These are phyloP conservation scores for Hyphopichia wangnamkhiaoensis DNA, from an alignment of 1,139 yeast genomes.

Conservation along the genomic window DNA sequence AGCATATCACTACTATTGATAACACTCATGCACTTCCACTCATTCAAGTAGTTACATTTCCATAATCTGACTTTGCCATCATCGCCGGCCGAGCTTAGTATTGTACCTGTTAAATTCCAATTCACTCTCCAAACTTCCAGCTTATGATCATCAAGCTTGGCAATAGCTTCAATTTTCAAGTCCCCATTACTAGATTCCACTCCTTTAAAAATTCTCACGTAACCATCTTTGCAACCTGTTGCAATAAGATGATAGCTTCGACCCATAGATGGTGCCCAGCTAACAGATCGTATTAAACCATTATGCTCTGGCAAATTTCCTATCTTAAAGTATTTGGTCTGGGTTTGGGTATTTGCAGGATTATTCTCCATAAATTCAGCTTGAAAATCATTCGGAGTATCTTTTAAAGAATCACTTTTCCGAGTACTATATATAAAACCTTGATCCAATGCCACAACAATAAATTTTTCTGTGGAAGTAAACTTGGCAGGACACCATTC, in stretches of 20 bases:
- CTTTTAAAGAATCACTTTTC: constrained; percentile 8
- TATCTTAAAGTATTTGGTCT: constrained; percentile 31
- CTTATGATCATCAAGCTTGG: constrained; percentile 64
- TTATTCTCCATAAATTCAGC: constrained; percentile 9
- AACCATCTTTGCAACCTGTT: constrained; percentile 95
- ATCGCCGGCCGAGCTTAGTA: constrained; percentile 91
- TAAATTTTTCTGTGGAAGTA: constrained; percentile 69
- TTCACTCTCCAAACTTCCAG: constrained; percentile 95
- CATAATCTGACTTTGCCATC: constrained; percentile 91
- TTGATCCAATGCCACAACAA: constrained; percentile 84
- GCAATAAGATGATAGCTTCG: constrained; percentile 85
- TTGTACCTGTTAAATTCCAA: constrained; percentile 94
- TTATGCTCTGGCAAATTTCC: constrained; percentile 70
- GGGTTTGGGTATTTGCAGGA: constrained; percentile 10
- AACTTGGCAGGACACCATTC: constrained; percentile 95
- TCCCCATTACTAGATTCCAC: constrained; percentile 40
- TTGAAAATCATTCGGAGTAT: background rate
- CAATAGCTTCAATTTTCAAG: constrained; percentile 38
- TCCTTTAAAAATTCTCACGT: constrained; percentile 79
- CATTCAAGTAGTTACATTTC: constrained; percentile 84
- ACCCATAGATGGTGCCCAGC: constrained; percentile 99
- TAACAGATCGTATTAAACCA: constrained; percentile 82
- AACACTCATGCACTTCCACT: constrained; percentile 91
- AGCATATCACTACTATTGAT: constrained; percentile 60
- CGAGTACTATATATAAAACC: constrained; percentile 62